Conservation (phyloP, 2,329 filamentous ascomycete species). For the Aspergillus brasiliensis region DNA sequence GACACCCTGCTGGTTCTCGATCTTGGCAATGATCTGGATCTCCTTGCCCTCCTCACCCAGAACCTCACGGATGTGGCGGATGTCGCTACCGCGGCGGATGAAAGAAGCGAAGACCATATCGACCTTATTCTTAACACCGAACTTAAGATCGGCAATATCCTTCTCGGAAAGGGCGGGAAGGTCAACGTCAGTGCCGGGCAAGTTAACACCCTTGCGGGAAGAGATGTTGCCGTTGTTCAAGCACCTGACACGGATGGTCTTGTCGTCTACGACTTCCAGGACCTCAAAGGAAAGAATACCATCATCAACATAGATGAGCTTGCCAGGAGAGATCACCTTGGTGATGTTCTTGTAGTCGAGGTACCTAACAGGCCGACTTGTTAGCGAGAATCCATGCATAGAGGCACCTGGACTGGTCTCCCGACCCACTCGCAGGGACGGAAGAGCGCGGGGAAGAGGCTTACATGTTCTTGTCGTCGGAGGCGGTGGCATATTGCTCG, state of each 20-base stretch:
- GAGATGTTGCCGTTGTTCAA: conserved; percentile 99
- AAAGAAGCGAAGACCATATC: conserved; percentile 99
- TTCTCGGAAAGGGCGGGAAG: conserved; percentile 97
- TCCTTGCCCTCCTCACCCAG: conserved; percentile 89
- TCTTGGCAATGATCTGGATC: conserved; percentile 99
- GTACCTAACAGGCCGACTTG: conserved; percentile 60
- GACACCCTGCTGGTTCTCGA: conserved; percentile 99
- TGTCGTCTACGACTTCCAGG: conserved; percentile 78
- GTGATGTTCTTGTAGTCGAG: conserved; percentile 99
- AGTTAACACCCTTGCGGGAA: conserved; percentile 98
- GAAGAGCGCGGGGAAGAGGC: conserved; percentile 29
- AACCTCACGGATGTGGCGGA: conserved; percentile 86
- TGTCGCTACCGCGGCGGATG: conserved; percentile 92
- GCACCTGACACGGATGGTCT: conserved; percentile 83
- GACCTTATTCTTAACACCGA: conserved; percentile 97
- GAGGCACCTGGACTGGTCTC: background rate
- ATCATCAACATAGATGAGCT: conserved; percentile 97
- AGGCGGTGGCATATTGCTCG: conserved; percentile 81
- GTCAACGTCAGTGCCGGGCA: conserved; percentile 98
- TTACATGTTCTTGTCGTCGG: conserved; percentile 92
- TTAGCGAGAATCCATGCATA: conserved; percentile 18
- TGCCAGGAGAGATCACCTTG: conserved; percentile 89
- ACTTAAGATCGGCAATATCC: conserved; percentile 89
- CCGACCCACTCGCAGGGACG: background rate
- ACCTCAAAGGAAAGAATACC: conserved; percentile 97